Percentiles rank a stretch among this genome's conserved stretches.
Evolutionary conservation across 805 yeast genomes (phyloP).

Genomic region (Komagataella ulmi): DNA sequence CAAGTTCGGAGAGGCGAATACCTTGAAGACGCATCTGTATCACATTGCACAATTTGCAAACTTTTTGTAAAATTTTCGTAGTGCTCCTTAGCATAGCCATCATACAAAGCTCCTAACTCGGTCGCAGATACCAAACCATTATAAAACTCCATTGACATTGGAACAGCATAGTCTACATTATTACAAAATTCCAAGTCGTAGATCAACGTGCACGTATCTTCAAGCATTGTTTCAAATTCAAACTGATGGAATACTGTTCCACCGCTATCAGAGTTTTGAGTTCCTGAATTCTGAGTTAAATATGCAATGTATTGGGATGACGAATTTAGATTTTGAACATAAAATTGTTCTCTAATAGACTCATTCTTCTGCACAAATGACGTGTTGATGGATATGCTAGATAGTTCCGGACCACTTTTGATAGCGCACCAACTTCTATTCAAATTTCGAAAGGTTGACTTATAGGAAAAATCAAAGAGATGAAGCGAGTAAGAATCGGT

Average conservation of each 20-base stretch:
- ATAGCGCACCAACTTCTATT: conserved; percentile 64
- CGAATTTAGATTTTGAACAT: conserved; percentile 42
- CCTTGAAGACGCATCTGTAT: conserved; percentile 45
- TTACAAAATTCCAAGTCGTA: conserved; percentile 67
- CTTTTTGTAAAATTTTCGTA: conserved; percentile 65
- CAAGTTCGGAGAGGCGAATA: conserved; percentile 72
- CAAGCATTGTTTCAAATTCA: conserved; percentile 38
- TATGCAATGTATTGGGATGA: conserved; percentile 55
- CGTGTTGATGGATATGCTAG: conserved; percentile 13
- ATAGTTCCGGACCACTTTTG: conserved; percentile 28
- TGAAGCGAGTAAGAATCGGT: conserved; percentile 17
- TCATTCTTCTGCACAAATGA: conserved; percentile 29
- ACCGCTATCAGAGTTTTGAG: conserved; percentile 25
- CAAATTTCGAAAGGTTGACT: conserved; percentile 21
- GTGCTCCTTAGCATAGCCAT: conserved; percentile 38
- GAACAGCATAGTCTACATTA: conserved; percentile 81
- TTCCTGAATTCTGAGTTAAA: conserved; percentile 35
- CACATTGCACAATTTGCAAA: conserved; percentile 66
- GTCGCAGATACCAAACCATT: conserved; percentile 16
- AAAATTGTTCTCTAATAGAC: conserved; percentile 48
- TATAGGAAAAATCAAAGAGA: neutral
- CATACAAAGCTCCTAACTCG: conserved; percentile 38
- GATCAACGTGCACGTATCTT: conserved; percentile 56
- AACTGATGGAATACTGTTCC: conserved; percentile 51
- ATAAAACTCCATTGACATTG: conserved; percentile 23